phyloP scores from a whole-genome alignment of 176 grass and related monocot genomes.

The Rhynchospora breviuscula region DNA sequence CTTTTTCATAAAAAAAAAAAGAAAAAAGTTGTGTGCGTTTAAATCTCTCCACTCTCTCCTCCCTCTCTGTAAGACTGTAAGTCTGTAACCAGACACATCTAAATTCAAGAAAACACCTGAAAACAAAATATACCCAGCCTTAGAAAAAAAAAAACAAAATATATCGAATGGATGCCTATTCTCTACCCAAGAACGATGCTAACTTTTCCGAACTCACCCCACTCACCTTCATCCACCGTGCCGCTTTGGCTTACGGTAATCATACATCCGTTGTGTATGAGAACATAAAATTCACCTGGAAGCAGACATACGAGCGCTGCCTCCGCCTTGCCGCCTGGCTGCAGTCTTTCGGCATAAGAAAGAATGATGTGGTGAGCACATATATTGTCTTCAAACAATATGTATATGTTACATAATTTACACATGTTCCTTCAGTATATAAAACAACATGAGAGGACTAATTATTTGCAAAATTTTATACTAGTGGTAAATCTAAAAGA shows the following conservation, averaged over 20 bases:
- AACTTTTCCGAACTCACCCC: constrained; percentile 42
- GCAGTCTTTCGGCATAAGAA: constrained; percentile 26
- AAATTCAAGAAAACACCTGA: not conserved
- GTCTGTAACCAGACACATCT: not conserved
- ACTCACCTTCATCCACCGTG: constrained; percentile 41
- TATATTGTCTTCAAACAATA: not conserved
- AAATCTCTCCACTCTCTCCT: no score
- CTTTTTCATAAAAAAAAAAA: no score
- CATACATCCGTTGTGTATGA: constrained; percentile 39
- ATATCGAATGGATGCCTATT: constrained; percentile 32
- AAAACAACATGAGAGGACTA: not conserved
- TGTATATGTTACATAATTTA: not conserved
- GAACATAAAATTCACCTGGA: constrained; percentile 36
- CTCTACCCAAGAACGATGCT: constrained; percentile 27
- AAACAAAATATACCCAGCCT: not conserved
- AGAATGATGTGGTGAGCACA: constrained; percentile 45
- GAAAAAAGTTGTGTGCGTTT: no score
- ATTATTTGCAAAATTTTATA: not conserved
- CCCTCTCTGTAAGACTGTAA: not conserved
- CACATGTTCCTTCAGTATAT: no score
- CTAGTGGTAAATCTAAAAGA: not conserved
- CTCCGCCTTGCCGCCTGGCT: constrained; percentile 41
- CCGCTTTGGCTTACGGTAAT: constrained; percentile 40
- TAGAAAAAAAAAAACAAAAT: not conserved
- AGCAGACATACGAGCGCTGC: constrained; percentile 43